Conservation (phyloP, 441 rosid genomes). For the Theobroma grandiflorum region DNA sequence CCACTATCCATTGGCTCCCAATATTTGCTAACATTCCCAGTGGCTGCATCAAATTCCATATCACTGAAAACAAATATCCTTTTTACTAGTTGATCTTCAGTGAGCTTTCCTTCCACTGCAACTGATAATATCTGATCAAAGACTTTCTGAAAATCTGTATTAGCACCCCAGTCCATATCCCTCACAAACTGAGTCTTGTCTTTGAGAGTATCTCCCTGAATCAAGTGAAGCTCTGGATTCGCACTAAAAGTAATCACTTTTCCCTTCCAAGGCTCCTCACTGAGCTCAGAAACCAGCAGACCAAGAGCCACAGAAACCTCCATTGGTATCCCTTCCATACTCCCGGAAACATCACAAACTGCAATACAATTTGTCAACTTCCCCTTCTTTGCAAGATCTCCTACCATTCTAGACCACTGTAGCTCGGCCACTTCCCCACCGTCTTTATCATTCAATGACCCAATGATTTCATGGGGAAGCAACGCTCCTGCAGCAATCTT, state of each 20-base stretch:
- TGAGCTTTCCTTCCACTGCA: constrained; percentile 40
- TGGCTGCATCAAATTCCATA: constrained; percentile 51
- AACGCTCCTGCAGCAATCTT: constrained; percentile 71
- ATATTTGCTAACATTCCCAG: neutral
- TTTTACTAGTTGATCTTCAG: constrained; percentile 49
- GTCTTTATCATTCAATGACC: constrained; percentile 36
- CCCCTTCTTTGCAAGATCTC: constrained; percentile 49
- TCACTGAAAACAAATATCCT: constrained; percentile 60
- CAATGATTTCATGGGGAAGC: constrained; percentile 74
- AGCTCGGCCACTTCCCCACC: constrained; percentile 60
- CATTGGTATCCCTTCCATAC: constrained; percentile 50
- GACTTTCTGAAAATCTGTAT: constrained; percentile 55
- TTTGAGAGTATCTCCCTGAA: constrained; percentile 40
- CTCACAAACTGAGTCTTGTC: constrained; percentile 44
- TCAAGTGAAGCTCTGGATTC: constrained; percentile 46
- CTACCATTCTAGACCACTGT: constrained; percentile 74
- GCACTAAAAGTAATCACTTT: constrained; percentile 54
- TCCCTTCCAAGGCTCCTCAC: constrained; percentile 66
- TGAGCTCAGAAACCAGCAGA: constrained; percentile 42
- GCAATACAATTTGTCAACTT: constrained; percentile 53
- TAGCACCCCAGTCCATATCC: constrained; percentile 43
- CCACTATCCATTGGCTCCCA: neutral
- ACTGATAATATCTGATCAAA: constrained; percentile 50
- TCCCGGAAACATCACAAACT: constrained; percentile 49
- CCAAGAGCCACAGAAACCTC: constrained; percentile 58